phyloP scores from a whole-genome alignment of 2,329 filamentous ascomycete species.

The Aspergillus sp. region DNA sequence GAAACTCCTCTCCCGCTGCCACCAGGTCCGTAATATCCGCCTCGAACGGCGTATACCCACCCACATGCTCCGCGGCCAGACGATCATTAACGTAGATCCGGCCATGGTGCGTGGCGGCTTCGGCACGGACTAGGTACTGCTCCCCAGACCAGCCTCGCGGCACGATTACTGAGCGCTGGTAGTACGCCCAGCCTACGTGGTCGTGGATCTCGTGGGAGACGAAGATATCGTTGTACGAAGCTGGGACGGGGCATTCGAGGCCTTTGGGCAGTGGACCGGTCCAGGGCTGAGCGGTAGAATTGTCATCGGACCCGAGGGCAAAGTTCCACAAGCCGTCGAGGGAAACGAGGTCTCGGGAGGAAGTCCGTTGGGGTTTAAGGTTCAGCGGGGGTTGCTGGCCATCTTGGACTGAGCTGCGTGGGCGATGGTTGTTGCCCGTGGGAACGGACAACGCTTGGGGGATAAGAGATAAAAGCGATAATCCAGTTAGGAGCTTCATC shows the following conservation, averaged over 20 bases:
- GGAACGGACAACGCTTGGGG: too few relatives aligned
- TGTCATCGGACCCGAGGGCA: conserved; percentile 4
- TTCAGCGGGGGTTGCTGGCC: too few relatives aligned
- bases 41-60: conserved; percentile 24
- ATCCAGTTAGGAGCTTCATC: too few relatives aligned
- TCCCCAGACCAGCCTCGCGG: conserved; percentile 13
- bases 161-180: conserved; percentile 20
- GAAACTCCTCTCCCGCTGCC: conserved; percentile 15
- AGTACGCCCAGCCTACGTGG: conserved; percentile 27
- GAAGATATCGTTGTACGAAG: conserved; percentile 14
- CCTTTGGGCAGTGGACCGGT: conserved; percentile 3
- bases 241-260: conserved; percentile 11
- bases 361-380: neutral
- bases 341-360: conserved; percentile 6
- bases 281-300: conserved; percentile 4
- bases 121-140: conserved; percentile 18
- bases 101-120: conserved; percentile 22
- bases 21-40: conserved; percentile 17
- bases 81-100: conserved; percentile 21
- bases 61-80: conserved; percentile 18
- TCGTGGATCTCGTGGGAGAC: conserved; percentile 12
- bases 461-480: too few relatives aligned
- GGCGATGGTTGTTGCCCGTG: too few relatives aligned
- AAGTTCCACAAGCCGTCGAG: conserved; percentile 13
- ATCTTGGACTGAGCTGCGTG: too few relatives aligned